Evolutionary conservation across 768 basidiomycete genomes (phyloP), one percentile per base, ranked within the genome.

Genomic region (Brasilioporus rufonigricans): DNA sequence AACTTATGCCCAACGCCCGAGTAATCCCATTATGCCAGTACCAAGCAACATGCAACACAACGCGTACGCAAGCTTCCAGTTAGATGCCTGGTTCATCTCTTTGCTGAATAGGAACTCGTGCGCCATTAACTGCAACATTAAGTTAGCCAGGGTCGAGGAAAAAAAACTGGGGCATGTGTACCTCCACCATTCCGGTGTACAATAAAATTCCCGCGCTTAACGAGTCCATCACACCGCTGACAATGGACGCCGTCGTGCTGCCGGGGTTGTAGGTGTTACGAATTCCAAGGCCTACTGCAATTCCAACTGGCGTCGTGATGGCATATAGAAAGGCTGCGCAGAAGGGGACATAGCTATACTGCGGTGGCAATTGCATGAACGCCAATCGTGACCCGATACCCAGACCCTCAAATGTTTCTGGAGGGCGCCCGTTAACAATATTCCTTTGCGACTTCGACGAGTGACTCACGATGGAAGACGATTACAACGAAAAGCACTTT

Each of bases 51-150:
- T 92, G 61, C 83, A 86, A n/a, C 73, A 70, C 56, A 93, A 58
- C 8, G 91, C 85, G 59, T 90, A 96, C 0, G 77, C 71, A n/a
- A 96, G 71, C 63, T 84, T 83, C 26, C 70, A 63, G 50, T 81
- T 83, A 6, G 84, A 83, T 5, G 80, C 81, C n/a, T 81, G 76
- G 69, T 87, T 83, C 87, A 94, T 91, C 53, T 91, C 82, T 55
- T 85, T 83, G 75, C 84, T 93, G 74, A 96, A 93, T 38, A 98
- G 66, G 73, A 98, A 97, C 65, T 98, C 96, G 67, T 97, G 95
- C 1, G 93, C 96, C 43, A 98, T 79, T 0, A 97, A 80, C 86
- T 89, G 57, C 2, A 6, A n/a, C 31, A 23, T 35, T 19, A n/a
- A 18, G 50, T 68, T 9, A 64, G 52, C 14, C 31, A 4, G 40